phyloP scores from a whole-genome alignment of 2,329 filamentous ascomycete genomes.

The Endocalyx cinctus region DNA sequence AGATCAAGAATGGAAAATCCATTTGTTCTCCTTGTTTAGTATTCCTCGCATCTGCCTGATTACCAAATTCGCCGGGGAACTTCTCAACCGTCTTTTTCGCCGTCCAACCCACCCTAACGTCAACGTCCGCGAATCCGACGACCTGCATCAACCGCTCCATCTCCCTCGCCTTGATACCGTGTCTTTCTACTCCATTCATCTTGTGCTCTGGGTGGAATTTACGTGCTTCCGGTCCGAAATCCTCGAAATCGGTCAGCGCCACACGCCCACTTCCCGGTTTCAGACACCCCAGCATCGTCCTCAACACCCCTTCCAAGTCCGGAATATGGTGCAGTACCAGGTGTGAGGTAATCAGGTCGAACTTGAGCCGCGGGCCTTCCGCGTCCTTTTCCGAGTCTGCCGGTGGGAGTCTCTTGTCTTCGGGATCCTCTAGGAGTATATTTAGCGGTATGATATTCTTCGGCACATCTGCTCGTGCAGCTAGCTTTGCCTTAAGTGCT shows the following conservation, averaged over 20 bases:
- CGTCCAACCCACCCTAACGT: slow-evolving; percentile 42
- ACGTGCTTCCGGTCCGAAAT: slow-evolving; percentile 47
- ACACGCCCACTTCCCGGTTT: slow-evolving; percentile 39
- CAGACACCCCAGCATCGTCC: slow-evolving; percentile 44
- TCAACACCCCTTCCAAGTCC: too few species aligned
- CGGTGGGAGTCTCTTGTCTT: too few species aligned
- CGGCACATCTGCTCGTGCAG: too few species aligned
- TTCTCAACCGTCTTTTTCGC: slow-evolving; percentile 46
- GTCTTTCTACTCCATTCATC: slow-evolving; percentile 49
- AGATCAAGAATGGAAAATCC: too few species aligned
- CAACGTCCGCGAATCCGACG: slow-evolving; percentile 46
- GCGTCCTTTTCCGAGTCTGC: too few species aligned
- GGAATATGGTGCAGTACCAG: slow-evolving; percentile 56
- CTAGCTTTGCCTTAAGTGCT: too few species aligned
- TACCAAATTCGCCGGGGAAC: slow-evolving; percentile 33
- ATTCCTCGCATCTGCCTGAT: not conserved
- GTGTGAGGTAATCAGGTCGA: too few species aligned
- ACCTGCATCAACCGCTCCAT: too few species aligned
- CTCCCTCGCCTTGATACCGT: slow-evolving; percentile 47
- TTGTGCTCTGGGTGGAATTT: slow-evolving; percentile 48
- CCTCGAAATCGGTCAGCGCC: slow-evolving; percentile 54
- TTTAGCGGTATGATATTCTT: too few species aligned
- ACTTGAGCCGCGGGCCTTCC: too few species aligned
- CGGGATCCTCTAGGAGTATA: too few species aligned
- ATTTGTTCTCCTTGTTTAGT: not conserved